These are phyloP conservation scores for Aspergillus nidulans DNA, from an alignment of 495 filamentous ascomycete species.

Conservation along the genomic window DNA sequence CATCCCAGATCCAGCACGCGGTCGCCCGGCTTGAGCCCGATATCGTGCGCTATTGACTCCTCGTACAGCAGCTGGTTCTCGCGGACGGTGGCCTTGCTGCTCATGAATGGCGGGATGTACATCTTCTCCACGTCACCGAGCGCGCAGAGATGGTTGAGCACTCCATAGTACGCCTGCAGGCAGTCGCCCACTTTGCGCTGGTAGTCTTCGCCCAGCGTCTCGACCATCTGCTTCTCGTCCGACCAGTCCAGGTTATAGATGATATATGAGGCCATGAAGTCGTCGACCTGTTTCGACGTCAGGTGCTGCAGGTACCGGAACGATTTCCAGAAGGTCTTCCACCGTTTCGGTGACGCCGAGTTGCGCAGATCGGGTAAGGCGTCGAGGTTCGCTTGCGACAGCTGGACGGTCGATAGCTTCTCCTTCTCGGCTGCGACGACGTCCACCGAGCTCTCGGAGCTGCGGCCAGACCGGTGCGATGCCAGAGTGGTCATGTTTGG, in stretches of 20 bases:
- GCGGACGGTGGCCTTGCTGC: constrained; percentile 47
- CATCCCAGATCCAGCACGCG: constrained; percentile 57
- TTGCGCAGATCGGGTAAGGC: constrained; percentile 36
- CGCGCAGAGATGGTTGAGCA: constrained; percentile 61
- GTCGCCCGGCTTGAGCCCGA: constrained; percentile 48
- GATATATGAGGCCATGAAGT: constrained; percentile 63
- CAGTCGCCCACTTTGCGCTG: constrained; percentile 56
- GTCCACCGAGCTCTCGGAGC: constrained; percentile 41
- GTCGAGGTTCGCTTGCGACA: constrained; percentile 12
- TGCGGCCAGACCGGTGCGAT: constrained; percentile 27
- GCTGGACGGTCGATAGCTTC: constrained; percentile 22
- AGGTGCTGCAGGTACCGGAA: constrained; percentile 55
- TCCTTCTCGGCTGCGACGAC: constrained; percentile 37
- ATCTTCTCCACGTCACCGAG: constrained; percentile 66
- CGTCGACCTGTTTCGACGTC: constrained; percentile 55
- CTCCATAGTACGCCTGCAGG: constrained; percentile 57
- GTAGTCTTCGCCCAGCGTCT: constrained; percentile 54
- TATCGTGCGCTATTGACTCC: constrained; percentile 49
- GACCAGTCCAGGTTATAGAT: constrained; percentile 65
- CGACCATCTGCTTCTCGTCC: constrained; percentile 53
- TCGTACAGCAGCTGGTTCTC: constrained; percentile 58
- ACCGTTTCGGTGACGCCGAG: constrained; percentile 49
- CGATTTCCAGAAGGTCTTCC: constrained; percentile 50
- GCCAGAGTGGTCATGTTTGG: constrained; percentile 14
- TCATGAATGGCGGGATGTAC: constrained; percentile 63